Base-by-base conservation (phyloP, 805 yeast genomes). In the Zygotorulaspora florentina region DNA sequence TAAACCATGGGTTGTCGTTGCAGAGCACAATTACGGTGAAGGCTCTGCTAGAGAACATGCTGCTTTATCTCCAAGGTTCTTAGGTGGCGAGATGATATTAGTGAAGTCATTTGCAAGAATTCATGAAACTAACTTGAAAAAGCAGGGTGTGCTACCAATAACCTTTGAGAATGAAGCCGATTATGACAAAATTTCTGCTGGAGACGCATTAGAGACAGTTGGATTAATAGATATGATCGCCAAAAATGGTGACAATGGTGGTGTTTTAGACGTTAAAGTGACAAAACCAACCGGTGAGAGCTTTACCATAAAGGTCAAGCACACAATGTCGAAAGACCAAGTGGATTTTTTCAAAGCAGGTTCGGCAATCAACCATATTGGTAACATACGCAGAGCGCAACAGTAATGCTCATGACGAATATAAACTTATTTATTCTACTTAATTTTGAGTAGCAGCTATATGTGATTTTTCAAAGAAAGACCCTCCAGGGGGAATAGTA, bases 41-140 rank as follows among this genome's bases (percentile, higher is more conserved):
- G 99, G 99, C 59, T 90, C 97, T 40, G 97, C 99, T 27, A 86
- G 99, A 78, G 99, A 91, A 68, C 99, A 91, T 62, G 99, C 99
- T 38, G 98, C 98, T 12, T 75, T 93, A 56, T 87, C 93, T 28
- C 99, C 98, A 46, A 79, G 95, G 69, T 93, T 87, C 74, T 76
- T 93, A 37, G 98, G 97, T 50, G 98, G 99, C 52, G 71, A 83
- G 47, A 79, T 89, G 53, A 85, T 91, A 52, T 72, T 91, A 51
- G 95, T 87, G 58, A 91, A 90, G 70, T 90, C 97, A 8, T 91
- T 91, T 71, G 99, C 99, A 29, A 85, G 99, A 76, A 91, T 91
- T 61, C 99, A 91, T 70, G 99, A 91, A 74, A 91, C 99, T 29
- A 91, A 91, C 70, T 80, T 91, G 72, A 93, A 91, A 77, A 93